Percentiles rank a stretch among this genome's conserved stretches.
Conservation (phyloP, 129 eudicot genomes). For the Flaveria brownii region DNA sequence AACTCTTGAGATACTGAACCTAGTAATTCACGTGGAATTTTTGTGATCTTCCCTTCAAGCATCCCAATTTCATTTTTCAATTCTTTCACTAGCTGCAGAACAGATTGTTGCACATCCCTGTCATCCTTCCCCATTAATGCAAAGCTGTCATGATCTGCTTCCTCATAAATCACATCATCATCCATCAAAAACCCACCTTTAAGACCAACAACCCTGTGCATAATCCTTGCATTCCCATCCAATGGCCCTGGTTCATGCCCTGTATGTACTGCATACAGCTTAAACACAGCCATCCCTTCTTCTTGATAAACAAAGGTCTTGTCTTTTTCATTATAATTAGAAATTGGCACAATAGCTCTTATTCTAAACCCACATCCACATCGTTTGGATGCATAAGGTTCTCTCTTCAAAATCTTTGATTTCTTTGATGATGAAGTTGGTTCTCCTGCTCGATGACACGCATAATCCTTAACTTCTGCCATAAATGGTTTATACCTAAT, state of each 20-base stretch:
- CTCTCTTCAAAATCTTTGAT: slow-evolving; percentile 14
- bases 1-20: slow-evolving; percentile 72
- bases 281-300: slow-evolving; percentile 88
- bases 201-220: slow-evolving; percentile 71
- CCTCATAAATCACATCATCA: slow-evolving; percentile 51
- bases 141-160: slow-evolving; percentile 15
- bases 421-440: slow-evolving; percentile 13
- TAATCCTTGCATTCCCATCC: slow-evolving; percentile 78
- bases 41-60: slow-evolving; percentile 66
- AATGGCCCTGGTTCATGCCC: slow-evolving; percentile 96
- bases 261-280: slow-evolving; percentile 89
- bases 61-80: slow-evolving; percentile 42
- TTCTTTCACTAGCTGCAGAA: slow-evolving; percentile 23
- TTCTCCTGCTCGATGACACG: slow-evolving; percentile 13
- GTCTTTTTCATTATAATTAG: slow-evolving; percentile 90
- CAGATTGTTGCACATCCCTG: slow-evolving; percentile 1
- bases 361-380: slow-evolving; percentile 82
- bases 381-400: slow-evolving; percentile 11
- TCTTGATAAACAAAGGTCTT: slow-evolving; percentile 93
- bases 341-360: slow-evolving; percentile 85
- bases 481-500: slow-evolving; percentile 87
- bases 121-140: slow-evolving; percentile 16
- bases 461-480: slow-evolving; percentile 61
- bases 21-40: slow-evolving; percentile 52
- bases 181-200: slow-evolving; percentile 51